Evolutionary conservation across 371 early-diverging fungal genomes (phyloP).

Genomic region (Circinella minor): DNA sequence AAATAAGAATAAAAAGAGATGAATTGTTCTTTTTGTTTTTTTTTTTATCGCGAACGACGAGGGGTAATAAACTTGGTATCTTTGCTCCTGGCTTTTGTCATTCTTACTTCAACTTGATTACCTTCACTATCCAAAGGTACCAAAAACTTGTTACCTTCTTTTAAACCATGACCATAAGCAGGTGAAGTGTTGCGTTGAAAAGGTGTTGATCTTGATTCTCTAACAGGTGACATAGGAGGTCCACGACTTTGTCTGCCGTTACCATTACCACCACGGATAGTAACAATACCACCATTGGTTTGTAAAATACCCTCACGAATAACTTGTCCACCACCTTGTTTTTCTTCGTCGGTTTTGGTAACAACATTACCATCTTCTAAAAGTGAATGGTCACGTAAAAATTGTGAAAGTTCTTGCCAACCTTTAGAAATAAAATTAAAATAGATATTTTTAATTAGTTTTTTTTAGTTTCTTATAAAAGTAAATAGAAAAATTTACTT

Average conservation of each 20-base stretch:
- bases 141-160: constrained; percentile 52
- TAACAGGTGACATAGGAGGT: constrained; percentile 16
- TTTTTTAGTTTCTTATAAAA: no score
- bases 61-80: constrained; percentile 45
- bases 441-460: no score
- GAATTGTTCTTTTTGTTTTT: constrained; percentile 4
- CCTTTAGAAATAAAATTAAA: no score
- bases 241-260: constrained; percentile 13
- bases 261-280: constrained; percentile 25
- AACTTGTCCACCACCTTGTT: constrained; percentile 40
- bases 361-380: constrained; percentile 43
- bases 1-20: constrained; percentile 10
- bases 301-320: constrained; percentile 18
- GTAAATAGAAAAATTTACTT: no score
- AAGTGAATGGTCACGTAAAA: constrained; percentile 48
- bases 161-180: constrained; percentile 47
- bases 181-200: constrained; percentile 30
- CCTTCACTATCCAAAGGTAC: constrained; percentile 50
- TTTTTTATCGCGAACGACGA: constrained; percentile 26
- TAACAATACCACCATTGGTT: constrained; percentile 15
- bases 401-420: constrained; percentile 73
- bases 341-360: constrained; percentile 72
- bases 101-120: constrained; percentile 49
- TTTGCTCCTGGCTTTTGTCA: constrained; percentile 51
- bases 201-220: constrained; percentile 46